A percentile compares a stretch with the other conserved stretches of the same genome.
Conservation (phyloP, 768 basidiomycete genomes). For the Lentinula guzmanii region DNA sequence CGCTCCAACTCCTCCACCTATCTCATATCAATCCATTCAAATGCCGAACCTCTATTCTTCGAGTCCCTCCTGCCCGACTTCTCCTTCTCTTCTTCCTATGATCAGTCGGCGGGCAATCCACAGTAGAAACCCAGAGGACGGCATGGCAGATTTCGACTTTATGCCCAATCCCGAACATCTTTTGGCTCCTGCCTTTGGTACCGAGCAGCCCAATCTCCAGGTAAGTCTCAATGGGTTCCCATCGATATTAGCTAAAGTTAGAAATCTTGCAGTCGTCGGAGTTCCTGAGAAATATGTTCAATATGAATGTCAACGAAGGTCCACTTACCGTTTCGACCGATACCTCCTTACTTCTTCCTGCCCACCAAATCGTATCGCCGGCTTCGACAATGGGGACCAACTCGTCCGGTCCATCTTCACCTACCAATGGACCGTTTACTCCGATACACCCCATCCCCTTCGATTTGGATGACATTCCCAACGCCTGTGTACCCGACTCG, state of each 20-base stretch:
- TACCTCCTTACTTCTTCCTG: conserved; percentile 29
- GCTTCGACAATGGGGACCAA: conserved; percentile 39
- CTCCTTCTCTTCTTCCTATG: conserved; percentile 48
- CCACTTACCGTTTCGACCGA: conserved; percentile 38
- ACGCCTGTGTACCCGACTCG: conserved; percentile 19
- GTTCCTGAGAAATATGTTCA: conserved; percentile 45
- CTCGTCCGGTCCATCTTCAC: conserved; percentile 46
- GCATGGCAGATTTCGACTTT: conserved; percentile 49
- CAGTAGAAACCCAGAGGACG: conserved; percentile 39
- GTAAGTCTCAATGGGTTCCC: conserved; percentile 18
- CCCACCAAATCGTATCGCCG: conserved; percentile 44
- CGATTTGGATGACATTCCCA: conserved; percentile 17
- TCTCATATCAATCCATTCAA: conserved; percentile 58
- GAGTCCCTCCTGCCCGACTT: conserved; percentile 54
- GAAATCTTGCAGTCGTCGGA: conserved; percentile 34
- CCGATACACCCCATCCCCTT: conserved; percentile 30
- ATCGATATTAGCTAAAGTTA: neutral
- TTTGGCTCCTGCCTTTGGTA: conserved; percentile 32
- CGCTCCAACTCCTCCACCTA: conserved; percentile 64
- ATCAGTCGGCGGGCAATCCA: conserved; percentile 56
- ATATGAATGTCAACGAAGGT: conserved; percentile 6
- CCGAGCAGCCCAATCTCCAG: conserved; percentile 40
- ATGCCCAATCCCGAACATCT: conserved; percentile 35
- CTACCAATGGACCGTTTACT: conserved; percentile 44
- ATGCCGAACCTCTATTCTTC: conserved; percentile 54